Evolutionary conservation across 2,329 filamentous ascomycete species (phyloP).

Genomic region (Beauveria sp.): DNA sequence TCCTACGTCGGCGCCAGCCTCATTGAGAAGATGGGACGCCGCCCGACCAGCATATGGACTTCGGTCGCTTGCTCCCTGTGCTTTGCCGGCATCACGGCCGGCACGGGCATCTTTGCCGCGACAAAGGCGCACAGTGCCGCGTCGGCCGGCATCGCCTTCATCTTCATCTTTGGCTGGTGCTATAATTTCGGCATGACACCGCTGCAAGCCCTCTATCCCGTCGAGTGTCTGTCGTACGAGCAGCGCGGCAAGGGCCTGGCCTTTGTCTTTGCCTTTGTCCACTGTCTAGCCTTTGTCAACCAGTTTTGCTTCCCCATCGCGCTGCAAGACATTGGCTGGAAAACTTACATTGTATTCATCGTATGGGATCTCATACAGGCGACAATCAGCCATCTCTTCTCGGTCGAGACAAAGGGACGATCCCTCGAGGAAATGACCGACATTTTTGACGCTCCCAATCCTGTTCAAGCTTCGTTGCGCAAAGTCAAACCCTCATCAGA

Average conservation of each 20-base stretch:
- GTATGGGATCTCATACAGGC: background rate
- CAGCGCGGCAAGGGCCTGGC: slow-evolving; percentile 34
- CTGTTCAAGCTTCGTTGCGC: slow-evolving; percentile 12
- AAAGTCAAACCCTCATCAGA: background rate
- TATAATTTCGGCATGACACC: slow-evolving; percentile 40
- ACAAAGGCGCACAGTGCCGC: background rate
- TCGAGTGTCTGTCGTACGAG: slow-evolving; percentile 33
- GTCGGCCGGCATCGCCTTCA: slow-evolving; percentile 21
- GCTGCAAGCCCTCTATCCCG: slow-evolving; percentile 36
- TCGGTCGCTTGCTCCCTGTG: slow-evolving; percentile 38
- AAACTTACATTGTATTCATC: slow-evolving; percentile 32
- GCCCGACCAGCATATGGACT: slow-evolving; percentile 40
- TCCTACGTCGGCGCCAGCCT: slow-evolving; percentile 40
- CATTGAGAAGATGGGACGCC: slow-evolving; percentile 42
- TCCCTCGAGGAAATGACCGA: slow-evolving; percentile 20
- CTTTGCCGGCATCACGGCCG: slow-evolving; percentile 33
- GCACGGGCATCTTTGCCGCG: slow-evolving; percentile 32
- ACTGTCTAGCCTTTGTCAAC: slow-evolving; percentile 24
- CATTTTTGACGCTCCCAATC: slow-evolving; percentile 19
- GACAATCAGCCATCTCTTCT: slow-evolving; percentile 24
- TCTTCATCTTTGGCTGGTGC: slow-evolving; percentile 36
- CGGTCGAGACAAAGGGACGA: slow-evolving; percentile 21
- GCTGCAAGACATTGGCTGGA: slow-evolving; percentile 33
- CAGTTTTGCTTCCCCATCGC: slow-evolving; percentile 32
- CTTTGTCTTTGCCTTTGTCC: slow-evolving; percentile 28